Evolutionary conservation across 176 grass and related monocot genomes (phyloP), one percentile per base, ranked within the genome.

Genomic region (Dactylis glomerata): DNA sequence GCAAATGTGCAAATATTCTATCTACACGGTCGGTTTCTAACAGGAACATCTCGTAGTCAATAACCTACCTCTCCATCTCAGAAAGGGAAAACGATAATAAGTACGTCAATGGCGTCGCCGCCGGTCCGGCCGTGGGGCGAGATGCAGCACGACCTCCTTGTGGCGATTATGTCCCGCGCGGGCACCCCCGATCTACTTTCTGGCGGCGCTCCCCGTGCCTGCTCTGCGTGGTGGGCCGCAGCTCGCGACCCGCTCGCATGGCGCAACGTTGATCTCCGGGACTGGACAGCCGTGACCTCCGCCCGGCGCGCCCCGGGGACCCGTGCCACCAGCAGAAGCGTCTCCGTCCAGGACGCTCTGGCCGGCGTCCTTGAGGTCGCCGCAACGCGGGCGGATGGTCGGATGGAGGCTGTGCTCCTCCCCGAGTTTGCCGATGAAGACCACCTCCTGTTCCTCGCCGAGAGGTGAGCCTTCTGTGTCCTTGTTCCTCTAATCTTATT

Each of bases 91-190:
- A 56, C 12, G 6, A 16, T 19, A 61, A 15, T 20, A 31, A n/a
- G 55, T 20, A 61, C 56, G 59, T 57, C 78, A 78, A 87, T 87
- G 89, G 81, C 85, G 81, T 73, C 50, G 75, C 49, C 81, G 68
- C 47, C 80, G 81, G 34, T 62, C 45, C 68, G 81, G n/a, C 31
- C 80, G n/a, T 94, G 92, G 92, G 92, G 79, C 66, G 87, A 89
- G 75, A 65, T 94, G 49, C 87, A 82, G 65, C 84, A 76, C 46
- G 92, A 91, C 50, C 84, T 94, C 24, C 84, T 94, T 6, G 89
- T 82, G 67, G 1, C 49, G 66, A 94, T 94, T 85, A 81, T 94
- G 66, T 55, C 50, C 32, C 85, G 87, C 38, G 68, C 91, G 28
- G 89, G 89, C 16, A 73, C 70, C 14, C 77, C 77, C 32, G 89